Evolutionary conservation across 129 eudicot genomes (phyloP).

Genomic region (Ambrosia artemisiifolia): DNA sequence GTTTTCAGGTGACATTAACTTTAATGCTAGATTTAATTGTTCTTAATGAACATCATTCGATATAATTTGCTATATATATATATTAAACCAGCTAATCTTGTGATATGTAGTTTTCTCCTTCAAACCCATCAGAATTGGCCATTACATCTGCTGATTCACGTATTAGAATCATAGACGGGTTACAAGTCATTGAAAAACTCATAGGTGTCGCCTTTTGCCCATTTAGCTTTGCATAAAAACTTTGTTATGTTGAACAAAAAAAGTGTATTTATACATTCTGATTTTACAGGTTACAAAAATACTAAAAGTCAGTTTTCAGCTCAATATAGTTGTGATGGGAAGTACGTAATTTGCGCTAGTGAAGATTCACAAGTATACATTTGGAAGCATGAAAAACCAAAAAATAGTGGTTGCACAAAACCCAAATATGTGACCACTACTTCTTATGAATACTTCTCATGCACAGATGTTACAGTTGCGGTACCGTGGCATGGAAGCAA

Average conservation of each 20-base stretch:
- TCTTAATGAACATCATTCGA: not conserved
- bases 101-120: conserved; percentile 54
- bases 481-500: conserved; percentile 63
- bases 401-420: conserved; percentile 34
- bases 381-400: conserved; percentile 70
- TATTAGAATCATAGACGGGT: conserved; percentile 51
- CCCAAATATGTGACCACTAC: conserved; percentile 31
- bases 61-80: no score
- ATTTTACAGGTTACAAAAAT: conserved; percentile 62
- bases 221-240: not conserved
- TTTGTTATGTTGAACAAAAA: not conserved
- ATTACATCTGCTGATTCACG: conserved; percentile 84
- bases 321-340: conserved; percentile 65
- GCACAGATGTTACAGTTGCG: conserved; percentile 70
- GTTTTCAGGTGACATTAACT: conserved; percentile 59
- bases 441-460: conserved; percentile 64
- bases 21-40: not conserved
- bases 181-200: conserved; percentile 55
- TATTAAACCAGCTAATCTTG: conserved; percentile 3
- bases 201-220: conserved; percentile 43
- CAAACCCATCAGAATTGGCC: conserved; percentile 59
- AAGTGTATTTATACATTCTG: not conserved
- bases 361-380: conserved; percentile 86
- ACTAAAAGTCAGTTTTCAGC: conserved; percentile 84
- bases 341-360: conserved; percentile 73